Base-by-base conservation (phyloP, 2,329 filamentous ascomycete genomes). In the Neoarthrinium moseri region DNA sequence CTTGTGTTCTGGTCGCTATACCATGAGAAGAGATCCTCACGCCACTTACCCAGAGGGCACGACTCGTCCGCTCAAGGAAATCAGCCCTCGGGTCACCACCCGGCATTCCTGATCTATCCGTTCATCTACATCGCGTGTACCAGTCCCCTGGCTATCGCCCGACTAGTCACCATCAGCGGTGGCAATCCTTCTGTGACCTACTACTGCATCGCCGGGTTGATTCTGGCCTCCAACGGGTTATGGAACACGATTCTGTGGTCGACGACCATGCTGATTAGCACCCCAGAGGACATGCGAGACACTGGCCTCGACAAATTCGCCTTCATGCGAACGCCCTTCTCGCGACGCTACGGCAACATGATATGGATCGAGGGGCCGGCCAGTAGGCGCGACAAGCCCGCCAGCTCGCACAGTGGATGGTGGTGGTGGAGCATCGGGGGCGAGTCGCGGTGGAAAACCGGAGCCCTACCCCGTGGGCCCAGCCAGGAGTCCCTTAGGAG, bases 171-270 rank as follows among this genome's bases (percentile, higher is more conserved):
- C 17, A 50, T 48, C 10, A 8, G 37, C 10, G 45, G 43, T 11
- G 26, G 35, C 5, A 44, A 30, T 26, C 37, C 47, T 3, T 37
- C 32, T n/a, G 39, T 33, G 4, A 37, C 17, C 0, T 51, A 26
- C 43, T 53, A 53, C 27, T 48, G 45, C 6, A 38, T 49, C 4
- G 49, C 51, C 4, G 52, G 51, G 4, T 23, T 43, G 2, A 38
- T 51, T 10, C 36, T 55, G 13, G 47, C 51, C 2, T 41, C 38
- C 10, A 51, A 55, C 21, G 52, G 52, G 5, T 46, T 51, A 3
- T 46, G 44, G 18, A 55, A 55, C 43, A 47, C 51, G 5, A 37
- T 50, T 6, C 49, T 55, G 24, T 55, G 52, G 52, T 45, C 37
- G 15, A 50, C 51, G 7, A 55, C 52, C 3, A 53, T 55, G 17